Conservation (phyloP, 441 rosid species). For the Viola pubescens region DNA sequence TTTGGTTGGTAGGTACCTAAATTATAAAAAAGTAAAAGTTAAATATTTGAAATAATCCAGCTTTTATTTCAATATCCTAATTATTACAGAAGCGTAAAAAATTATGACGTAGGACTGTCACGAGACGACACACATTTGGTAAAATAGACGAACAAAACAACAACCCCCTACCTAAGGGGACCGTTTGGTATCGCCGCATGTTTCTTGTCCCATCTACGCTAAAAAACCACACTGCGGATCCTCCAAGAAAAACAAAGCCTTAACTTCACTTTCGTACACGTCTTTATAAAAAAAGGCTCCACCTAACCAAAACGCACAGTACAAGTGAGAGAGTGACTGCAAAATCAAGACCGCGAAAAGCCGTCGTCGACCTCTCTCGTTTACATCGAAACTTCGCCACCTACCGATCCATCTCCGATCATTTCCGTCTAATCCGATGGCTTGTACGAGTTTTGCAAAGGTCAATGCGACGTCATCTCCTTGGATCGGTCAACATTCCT, state of each 20-base stretch:
- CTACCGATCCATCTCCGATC: neutral
- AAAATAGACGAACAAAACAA: no score
- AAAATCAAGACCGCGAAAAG: neutral
- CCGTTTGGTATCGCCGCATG: constrained; percentile 28
- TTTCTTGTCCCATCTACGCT: constrained; percentile 7
- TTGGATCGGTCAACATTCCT: constrained; percentile 64
- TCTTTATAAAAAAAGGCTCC: neutral
- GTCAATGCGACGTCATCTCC: constrained; percentile 52
- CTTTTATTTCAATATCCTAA: no score
- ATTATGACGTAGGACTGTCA: no score
- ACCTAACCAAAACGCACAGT: neutral
- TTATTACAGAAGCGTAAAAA: no score
- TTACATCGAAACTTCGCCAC: neutral
- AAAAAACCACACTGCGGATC: constrained; percentile 25
- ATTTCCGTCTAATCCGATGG: constrained; percentile 34
- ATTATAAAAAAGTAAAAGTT: no score
- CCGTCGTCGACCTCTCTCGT: neutral
- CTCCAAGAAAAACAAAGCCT: constrained; percentile 19
- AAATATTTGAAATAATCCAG: no score
- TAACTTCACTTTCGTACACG: neutral
- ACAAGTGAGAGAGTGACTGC: neutral
- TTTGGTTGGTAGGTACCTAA: no score
- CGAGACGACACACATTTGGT: no score
- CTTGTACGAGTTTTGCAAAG: constrained; percentile 59
- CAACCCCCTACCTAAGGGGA: constrained; percentile 1